phyloP scores from a whole-genome alignment of 371 early-diverging fungal genomes.

The Mortierella sp. region DNA sequence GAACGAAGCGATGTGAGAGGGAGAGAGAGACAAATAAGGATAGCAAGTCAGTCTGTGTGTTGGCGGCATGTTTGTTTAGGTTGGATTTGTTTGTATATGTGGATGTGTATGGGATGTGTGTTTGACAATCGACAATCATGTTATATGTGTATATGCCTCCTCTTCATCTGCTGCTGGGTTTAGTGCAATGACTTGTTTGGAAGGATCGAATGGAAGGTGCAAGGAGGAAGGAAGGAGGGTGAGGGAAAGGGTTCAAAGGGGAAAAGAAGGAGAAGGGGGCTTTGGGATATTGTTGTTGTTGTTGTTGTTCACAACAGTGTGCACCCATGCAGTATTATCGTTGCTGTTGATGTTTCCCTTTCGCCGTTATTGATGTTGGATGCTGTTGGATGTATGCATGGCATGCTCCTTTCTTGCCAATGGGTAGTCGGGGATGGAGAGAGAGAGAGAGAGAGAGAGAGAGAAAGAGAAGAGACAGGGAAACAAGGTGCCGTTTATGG shows the following conservation, averaged over 20 bases:
- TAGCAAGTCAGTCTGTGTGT: background rate
- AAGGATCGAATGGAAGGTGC: conserved; percentile 10
- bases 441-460: background rate
- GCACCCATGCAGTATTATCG: background rate
- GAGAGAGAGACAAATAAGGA: conserved; percentile 14
- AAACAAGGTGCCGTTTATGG: background rate
- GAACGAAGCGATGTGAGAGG: background rate
- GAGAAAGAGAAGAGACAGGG: no score
- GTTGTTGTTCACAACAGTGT: background rate
- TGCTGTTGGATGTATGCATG: background rate
- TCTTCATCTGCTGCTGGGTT: background rate
- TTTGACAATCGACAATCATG: conserved; percentile 10
- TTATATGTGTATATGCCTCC: background rate
- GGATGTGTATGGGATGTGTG: background rate
- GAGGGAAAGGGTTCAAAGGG: no score
- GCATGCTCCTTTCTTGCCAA: background rate
- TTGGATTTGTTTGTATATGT: background rate
- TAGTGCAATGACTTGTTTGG: conserved; percentile 5
- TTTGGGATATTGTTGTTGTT: background rate
- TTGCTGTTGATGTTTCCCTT: background rate
- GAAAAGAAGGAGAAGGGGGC: background rate
- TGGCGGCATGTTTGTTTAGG: no score
- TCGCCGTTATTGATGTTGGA: background rate
- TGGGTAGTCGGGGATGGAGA: background rate
- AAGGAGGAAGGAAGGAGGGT: background rate